Conservation (phyloP, 1,139 yeast genomes). For the Suhomyces panamericanus region DNA sequence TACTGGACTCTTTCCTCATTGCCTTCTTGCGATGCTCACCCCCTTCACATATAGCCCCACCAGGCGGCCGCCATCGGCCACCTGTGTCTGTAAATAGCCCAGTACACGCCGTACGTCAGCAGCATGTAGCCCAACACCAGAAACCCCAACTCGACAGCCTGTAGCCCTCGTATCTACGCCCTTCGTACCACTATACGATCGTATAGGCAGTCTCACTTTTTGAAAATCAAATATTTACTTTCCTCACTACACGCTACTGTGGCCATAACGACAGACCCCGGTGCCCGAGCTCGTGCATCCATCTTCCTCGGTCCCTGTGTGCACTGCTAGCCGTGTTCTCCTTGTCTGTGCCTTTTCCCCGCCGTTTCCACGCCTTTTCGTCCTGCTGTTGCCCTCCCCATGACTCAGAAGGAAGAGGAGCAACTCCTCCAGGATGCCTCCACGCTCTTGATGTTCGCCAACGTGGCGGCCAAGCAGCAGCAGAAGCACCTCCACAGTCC, state of each 20-base stretch:
- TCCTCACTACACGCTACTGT: not conserved
- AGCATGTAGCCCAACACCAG: not conserved
- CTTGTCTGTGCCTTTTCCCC: not conserved
- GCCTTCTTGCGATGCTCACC: not conserved
- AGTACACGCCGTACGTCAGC: not conserved
- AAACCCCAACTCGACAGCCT: not conserved
- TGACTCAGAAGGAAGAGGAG: constrained; percentile 30
- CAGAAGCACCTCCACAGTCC: constrained; percentile 21
- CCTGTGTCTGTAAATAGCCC: not conserved
- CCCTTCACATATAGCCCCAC: not conserved
- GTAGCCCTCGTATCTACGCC: not conserved
- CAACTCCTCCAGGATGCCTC: constrained; percentile 62
- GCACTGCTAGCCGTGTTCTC: not conserved
- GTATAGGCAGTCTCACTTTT: constrained; percentile 9
- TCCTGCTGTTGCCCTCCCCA: not conserved
- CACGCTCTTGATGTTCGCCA: constrained; percentile 64
- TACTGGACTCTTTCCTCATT: too few relatives aligned
- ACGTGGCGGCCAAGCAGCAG: constrained; percentile 51
- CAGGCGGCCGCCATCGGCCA: not conserved
- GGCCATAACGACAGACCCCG: not conserved
- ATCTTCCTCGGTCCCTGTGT: not conserved
- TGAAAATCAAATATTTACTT: not conserved
- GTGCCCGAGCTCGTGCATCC: not conserved
- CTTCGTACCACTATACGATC: constrained; percentile 13
- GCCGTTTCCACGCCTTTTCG: not conserved